A percentile compares a stretch with the other conserved stretches of the same genome.
Evolutionary conservation across 208 protist genomes (phyloP).

Genomic region (Balamuthia mandrillaris): DNA sequence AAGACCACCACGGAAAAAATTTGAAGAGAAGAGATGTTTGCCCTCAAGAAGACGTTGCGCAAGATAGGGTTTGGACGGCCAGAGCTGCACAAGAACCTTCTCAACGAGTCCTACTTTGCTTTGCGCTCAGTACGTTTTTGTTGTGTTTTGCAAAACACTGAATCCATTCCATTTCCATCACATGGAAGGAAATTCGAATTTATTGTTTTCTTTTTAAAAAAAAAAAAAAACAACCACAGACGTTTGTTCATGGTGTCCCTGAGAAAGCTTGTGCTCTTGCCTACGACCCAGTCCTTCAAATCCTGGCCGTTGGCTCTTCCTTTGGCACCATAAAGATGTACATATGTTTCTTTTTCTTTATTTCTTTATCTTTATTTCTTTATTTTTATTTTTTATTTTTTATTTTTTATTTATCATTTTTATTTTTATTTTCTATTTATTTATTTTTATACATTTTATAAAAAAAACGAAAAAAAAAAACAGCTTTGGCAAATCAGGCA

Average conservation of each 20-base stretch:
- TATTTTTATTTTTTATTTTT: background rate
- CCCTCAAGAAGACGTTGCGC: slow-evolving; percentile 18
- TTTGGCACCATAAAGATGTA: slow-evolving; percentile 20
- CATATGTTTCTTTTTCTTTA: background rate
- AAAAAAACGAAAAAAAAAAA: background rate
- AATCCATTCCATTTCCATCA: background rate
- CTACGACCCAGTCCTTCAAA: slow-evolving; percentile 4
- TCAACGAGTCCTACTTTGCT: background rate
- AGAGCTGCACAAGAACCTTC: background rate
- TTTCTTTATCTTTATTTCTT: background rate
- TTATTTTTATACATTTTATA: background rate
- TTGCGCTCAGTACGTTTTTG: background rate
- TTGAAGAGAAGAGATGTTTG: no score
- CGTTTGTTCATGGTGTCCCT: slow-evolving; percentile 25
- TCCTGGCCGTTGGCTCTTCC: background rate
- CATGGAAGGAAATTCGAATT: background rate
- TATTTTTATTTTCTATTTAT: background rate
- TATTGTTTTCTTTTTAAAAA: no score
- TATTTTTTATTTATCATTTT: background rate
- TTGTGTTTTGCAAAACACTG: background rate
- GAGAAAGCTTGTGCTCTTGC: background rate
- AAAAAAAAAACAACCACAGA: no score
- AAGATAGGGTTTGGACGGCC: background rate
- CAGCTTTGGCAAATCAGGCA: slow-evolving; percentile 9
- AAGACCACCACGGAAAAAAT: no score